phyloP scores from a whole-genome alignment of 2,329 filamentous ascomycete genomes.

The Penicillium expansum region DNA sequence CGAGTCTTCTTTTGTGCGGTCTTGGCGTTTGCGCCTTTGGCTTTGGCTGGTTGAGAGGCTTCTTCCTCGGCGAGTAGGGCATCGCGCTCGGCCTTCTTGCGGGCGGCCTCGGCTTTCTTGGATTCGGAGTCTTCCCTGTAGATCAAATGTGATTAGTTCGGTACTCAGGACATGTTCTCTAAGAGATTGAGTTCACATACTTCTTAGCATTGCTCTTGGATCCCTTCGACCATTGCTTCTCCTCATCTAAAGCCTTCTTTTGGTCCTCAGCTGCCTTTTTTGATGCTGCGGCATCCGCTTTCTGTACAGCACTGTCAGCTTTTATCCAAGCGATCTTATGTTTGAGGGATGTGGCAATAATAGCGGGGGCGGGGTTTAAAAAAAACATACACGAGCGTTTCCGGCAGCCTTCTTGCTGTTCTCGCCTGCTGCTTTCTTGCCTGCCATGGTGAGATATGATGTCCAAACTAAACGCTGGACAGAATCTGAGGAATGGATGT shows the following conservation, averaged over 20 bases:
- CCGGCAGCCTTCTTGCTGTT: conserved; percentile 87
- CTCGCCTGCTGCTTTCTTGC: conserved; percentile 65
- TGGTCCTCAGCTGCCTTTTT: conserved; percentile 72
- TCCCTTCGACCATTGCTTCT: conserved; percentile 78
- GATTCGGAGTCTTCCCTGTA: conserved; percentile 76
- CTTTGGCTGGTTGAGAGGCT: conserved; percentile 57
- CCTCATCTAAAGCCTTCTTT: conserved; percentile 66
- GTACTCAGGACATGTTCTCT: background rate
- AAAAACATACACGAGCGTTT: conserved; percentile 59
- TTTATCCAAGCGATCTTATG: conserved; percentile 3
- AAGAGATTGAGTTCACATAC: conserved; percentile 52
- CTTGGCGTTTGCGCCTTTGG: conserved; percentile 58
- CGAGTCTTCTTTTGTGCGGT: conserved; percentile 55
- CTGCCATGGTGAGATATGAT: conserved; percentile 59
- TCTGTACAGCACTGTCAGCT: conserved; percentile 51
- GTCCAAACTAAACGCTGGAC: conserved; percentile 1
- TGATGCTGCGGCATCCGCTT: conserved; percentile 79
- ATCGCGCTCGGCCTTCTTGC: conserved; percentile 90
- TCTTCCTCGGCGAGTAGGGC: conserved; percentile 82
- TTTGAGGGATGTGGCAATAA: conserved; percentile 11
- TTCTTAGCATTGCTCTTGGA: conserved; percentile 83
- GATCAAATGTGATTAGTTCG: background rate
- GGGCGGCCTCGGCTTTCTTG: conserved; percentile 76
- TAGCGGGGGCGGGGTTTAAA: conserved; percentile 28
- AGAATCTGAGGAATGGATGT: background rate